Conservation (phyloP, 345 rosid species). For the Acer saccharum region DNA sequence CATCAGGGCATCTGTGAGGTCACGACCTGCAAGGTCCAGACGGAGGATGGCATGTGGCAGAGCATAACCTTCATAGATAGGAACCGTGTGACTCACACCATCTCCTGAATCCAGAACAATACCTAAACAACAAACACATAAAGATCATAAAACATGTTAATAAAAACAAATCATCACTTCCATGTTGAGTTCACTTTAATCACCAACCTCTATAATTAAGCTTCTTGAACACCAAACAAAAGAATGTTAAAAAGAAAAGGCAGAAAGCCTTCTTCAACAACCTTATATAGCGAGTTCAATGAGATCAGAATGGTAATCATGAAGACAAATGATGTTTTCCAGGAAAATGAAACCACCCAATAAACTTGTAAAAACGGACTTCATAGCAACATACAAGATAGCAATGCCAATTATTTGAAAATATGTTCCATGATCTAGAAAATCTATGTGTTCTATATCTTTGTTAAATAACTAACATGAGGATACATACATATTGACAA, state of each 20-base stretch:
- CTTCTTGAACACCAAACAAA: constrained; percentile 1
- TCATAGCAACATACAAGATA: neutral
- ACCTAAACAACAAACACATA: constrained; percentile 33
- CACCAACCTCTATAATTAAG: neutral
- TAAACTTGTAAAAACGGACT: too few species aligned
- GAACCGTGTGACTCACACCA: constrained; percentile 65
- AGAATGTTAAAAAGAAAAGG: neutral
- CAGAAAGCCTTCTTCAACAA: too few species aligned
- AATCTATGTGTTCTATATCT: neutral
- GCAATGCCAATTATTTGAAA: too few species aligned
- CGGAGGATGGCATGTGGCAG: constrained; percentile 78
- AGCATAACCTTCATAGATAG: constrained; percentile 59
- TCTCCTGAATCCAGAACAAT: constrained; percentile 61
- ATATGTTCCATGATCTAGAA: too few species aligned
- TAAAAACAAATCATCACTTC: neutral
- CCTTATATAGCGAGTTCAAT: neutral
- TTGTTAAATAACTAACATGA: too few species aligned
- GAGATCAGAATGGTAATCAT: neutral
- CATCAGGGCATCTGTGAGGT: constrained; percentile 72
- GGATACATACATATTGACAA: neutral
- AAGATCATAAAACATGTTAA: constrained; percentile 1
- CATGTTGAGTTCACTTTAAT: neutral
- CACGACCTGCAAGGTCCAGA: constrained; percentile 80
- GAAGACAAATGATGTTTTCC: neutral
- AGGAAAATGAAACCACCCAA: neutral